Conservation (phyloP, 257 asterid species). For the Mentha longifolia region DNA sequence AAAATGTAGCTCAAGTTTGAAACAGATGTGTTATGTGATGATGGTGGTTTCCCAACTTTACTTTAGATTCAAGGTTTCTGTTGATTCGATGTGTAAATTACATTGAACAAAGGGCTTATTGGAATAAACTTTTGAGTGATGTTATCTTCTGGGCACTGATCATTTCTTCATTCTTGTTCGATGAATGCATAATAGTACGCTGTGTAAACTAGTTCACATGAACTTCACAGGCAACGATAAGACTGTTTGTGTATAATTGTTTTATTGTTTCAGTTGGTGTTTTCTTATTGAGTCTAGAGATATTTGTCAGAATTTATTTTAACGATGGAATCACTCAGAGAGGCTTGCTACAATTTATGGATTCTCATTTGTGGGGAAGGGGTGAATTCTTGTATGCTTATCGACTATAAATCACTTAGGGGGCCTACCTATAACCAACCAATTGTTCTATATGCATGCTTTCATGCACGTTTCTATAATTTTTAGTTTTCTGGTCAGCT, state of each 20-base stretch:
- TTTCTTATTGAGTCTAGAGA: not conserved
- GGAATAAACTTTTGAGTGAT: not conserved
- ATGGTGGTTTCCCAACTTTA: conserved; percentile 19
- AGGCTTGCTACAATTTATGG: not conserved
- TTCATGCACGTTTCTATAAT: not conserved
- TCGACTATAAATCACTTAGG: not conserved
- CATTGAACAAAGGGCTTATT: not conserved
- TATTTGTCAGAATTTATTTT: not conserved
- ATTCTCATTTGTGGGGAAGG: not conserved
- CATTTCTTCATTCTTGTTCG: not conserved
- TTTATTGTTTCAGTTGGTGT: not conserved
- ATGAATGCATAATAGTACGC: too few species aligned
- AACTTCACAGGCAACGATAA: not conserved
- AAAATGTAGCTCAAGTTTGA: not conserved
- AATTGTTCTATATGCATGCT: not conserved
- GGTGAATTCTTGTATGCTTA: not conserved
- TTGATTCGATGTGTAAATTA: not conserved
- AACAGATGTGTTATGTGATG: not conserved
- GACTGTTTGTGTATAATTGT: not conserved
- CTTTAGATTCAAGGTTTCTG: not conserved
- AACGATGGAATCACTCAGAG: too few species aligned
- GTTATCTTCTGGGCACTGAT: not conserved
- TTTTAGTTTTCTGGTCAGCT: not conserved
- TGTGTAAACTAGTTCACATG: not conserved
- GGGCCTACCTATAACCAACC: not conserved